Base-by-base conservation (phyloP, 2,329 filamentous ascomycete species). In the Fusarium scirpi region DNA sequence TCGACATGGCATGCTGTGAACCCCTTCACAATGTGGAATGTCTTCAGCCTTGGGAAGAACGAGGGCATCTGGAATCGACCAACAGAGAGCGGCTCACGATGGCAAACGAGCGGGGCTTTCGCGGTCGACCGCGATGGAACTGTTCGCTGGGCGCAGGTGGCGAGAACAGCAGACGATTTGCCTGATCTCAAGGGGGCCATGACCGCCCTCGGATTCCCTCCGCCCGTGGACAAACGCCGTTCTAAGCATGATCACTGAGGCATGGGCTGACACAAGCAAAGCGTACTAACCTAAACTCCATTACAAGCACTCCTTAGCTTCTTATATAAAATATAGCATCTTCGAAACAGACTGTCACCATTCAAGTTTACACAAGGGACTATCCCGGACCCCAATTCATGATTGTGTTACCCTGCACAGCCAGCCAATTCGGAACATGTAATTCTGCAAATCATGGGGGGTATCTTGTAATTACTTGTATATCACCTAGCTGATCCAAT, bases 51-150 rank as follows among this genome's bases (percentile, higher is more conserved):
- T 27, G 88, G 86, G 15, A 86, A 83, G 66, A 80, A 86, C 51
- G 89, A 93, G 76, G 85, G 88, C 16, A 91, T 93, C 69, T 90
- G 87, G 85, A 90, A 90, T 76, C 80, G 87, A 25, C 84, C 87
- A 5, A 90, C 88, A 4, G 88, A 91, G 78, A 91, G 87, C 75
- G 91, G 91, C 41, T 88, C 81, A 69, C 80, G 89, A 55, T 93
- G 91, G 91, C 91, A 93, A 84, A 90, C 82, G 27, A 83, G 86
- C 47, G 91, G 91, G 29, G 87, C 86, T 29, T 93, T 90, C 79
- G 90, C 86, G 13, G 74, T 82, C 24, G 77, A 79, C 46, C 71
- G 62, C 10, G 69, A 75, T 32, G 78, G 79, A 8, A 76, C 65
- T 15, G 70, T 81, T 34, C 70, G 72, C 9, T 80, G 76, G 76